These are phyloP conservation scores for Pythium angustatum DNA, from an alignment of 352 stramenopile species.

Conservation along the genomic window DNA sequence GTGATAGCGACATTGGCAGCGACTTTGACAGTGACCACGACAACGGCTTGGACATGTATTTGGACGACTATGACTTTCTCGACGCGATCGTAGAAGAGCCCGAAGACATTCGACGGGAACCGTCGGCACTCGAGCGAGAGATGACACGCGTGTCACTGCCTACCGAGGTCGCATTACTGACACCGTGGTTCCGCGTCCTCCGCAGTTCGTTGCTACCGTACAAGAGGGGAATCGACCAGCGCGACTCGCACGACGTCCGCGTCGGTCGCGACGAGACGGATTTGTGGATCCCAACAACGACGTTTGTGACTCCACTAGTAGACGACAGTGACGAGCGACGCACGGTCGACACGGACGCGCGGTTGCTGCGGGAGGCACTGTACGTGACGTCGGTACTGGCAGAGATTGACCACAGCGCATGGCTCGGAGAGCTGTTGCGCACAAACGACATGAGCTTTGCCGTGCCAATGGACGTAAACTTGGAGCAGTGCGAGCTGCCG, in stretches of 20 bases:
- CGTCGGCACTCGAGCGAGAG: neutral
- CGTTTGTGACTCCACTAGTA: neutral
- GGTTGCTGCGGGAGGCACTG: neutral
- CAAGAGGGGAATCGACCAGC: neutral
- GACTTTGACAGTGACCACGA: neutral
- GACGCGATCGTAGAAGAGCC: neutral
- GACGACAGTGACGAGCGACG: neutral
- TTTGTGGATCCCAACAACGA: neutral
- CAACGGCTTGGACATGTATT: too few species aligned
- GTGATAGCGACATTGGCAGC: too few species aligned
- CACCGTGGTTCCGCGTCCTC: neutral
- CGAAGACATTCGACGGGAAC: neutral
- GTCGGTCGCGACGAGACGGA: neutral
- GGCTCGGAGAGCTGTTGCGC: neutral
- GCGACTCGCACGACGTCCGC: neutral
- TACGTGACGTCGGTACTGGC: neutral
- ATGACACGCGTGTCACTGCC: neutral
- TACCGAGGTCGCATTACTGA: neutral
- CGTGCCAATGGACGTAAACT: neutral
- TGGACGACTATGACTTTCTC: neutral
- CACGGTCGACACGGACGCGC: neutral
- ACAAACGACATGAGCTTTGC: slow-evolving; percentile 1
- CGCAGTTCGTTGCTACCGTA: neutral
- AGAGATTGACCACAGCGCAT: slow-evolving; percentile 2
- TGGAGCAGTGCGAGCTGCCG: neutral